phyloP scores from a whole-genome alignment of 2,329 filamentous ascomycete species.

The Sclerotinia minor region DNA sequence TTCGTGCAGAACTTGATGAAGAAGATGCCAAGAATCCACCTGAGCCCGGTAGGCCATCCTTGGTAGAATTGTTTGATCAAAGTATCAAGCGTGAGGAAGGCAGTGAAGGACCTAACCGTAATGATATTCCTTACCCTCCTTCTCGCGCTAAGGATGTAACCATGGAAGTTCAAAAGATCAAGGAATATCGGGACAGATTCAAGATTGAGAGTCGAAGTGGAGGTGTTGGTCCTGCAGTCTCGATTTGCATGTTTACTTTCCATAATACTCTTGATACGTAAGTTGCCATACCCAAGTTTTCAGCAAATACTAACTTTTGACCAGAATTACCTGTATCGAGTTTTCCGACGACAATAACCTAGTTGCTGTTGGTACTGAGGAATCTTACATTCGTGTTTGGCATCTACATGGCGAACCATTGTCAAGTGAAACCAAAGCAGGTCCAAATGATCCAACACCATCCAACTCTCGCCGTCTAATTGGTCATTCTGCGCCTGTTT shows the following conservation, averaged over 20 bases:
- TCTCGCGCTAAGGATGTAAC: slow-evolving; percentile 87
- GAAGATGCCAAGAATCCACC: slow-evolving; percentile 79
- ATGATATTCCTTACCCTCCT: slow-evolving; percentile 81
- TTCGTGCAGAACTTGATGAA: slow-evolving; percentile 82
- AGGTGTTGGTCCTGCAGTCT: slow-evolving; percentile 78
- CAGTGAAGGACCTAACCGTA: slow-evolving; percentile 75
- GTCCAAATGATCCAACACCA: slow-evolving; percentile 61
- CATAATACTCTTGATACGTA: slow-evolving; percentile 93
- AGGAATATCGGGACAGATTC: slow-evolving; percentile 89
- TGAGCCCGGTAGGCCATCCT: slow-evolving; percentile 64
- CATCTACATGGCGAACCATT: slow-evolving; percentile 82
- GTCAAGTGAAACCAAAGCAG: slow-evolving; percentile 62
- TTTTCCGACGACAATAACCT: slow-evolving; percentile 90
- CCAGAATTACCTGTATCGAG: slow-evolving; percentile 84
- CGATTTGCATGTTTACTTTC: slow-evolving; percentile 96
- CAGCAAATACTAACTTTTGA: slow-evolving; percentile 28
- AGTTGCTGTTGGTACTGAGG: slow-evolving; percentile 83
- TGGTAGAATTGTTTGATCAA: slow-evolving; percentile 85
- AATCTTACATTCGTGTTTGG: slow-evolving; percentile 96
- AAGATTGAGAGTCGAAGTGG: slow-evolving; percentile 82
- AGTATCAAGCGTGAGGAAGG: slow-evolving; percentile 88
- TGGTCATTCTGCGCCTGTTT: slow-evolving; percentile 88
- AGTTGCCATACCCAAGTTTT: slow-evolving; percentile 40
- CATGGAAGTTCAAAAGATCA: slow-evolving; percentile 91
- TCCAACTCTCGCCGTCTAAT: slow-evolving; percentile 74